These are phyloP conservation scores for Firmiana major DNA, from an alignment of 345 rosid genomes.

Conservation along the genomic window DNA sequence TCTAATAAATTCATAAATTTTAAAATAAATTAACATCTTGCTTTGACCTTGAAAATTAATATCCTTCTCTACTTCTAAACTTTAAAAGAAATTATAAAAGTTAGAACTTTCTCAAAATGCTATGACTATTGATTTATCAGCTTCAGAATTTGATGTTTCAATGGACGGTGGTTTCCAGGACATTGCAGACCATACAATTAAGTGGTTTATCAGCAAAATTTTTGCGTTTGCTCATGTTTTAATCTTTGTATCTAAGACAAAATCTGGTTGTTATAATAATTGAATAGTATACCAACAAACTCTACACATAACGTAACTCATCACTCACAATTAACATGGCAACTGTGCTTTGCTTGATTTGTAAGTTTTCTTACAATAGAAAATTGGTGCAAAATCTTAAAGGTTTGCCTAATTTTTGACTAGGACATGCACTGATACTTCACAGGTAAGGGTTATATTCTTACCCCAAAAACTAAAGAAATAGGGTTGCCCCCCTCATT, in stretches of 20 bases:
- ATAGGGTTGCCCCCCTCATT: not conserved
- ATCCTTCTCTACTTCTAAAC: too few species aligned
- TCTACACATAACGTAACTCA: not conserved
- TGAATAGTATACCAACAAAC: not conserved
- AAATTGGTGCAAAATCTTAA: not conserved
- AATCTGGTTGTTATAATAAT: not conserved
- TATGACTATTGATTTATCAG: not conserved
- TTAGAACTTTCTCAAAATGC: too few species aligned
- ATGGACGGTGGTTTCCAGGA: not conserved
- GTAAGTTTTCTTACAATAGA: not conserved
- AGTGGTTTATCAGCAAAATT: conserved; percentile 8
- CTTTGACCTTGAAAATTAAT: too few species aligned
- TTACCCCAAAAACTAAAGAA: not conserved
- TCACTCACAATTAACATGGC: not conserved
- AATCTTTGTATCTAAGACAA: not conserved
- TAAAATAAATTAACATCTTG: too few species aligned
- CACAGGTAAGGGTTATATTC: not conserved
- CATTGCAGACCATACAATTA: conserved; percentile 17
- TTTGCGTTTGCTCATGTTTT: not conserved
- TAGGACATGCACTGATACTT: not conserved
- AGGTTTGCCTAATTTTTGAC: conserved; percentile 5
- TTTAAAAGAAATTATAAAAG: too few species aligned
- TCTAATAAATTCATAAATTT: too few species aligned
- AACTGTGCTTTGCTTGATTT: conserved; percentile 4
- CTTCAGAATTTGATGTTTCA: not conserved